These are phyloP conservation scores for Ceratobasidium sp. DNA, from an alignment of 1,284 basidiomycete species.

Conservation along the genomic window DNA sequence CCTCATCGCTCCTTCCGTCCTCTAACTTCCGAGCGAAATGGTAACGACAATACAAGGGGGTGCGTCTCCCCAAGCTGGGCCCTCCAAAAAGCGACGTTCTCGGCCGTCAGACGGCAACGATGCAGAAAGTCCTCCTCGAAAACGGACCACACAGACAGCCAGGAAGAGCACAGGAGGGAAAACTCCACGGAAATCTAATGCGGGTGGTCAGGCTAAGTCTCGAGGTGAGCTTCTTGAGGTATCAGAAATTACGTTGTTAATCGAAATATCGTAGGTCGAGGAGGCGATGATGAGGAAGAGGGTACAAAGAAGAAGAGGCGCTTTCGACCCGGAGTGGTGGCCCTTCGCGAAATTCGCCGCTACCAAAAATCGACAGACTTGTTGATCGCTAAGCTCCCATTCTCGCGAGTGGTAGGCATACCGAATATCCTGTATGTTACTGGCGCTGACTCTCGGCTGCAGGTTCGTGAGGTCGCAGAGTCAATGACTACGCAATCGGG, in stretches of 20 bases:
- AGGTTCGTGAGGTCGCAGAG: constrained; percentile 93
- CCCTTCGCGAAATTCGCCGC: constrained; percentile 90
- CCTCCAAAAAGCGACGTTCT: constrained; percentile 26
- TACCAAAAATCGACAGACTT: constrained; percentile 95
- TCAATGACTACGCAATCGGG: constrained; percentile 86
- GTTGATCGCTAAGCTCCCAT: constrained; percentile 87
- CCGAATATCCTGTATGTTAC: constrained; percentile 40
- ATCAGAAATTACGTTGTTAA: background rate
- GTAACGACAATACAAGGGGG: constrained; percentile 29
- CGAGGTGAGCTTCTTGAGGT: constrained; percentile 13
- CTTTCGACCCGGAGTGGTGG: constrained; percentile 88
- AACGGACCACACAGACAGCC: constrained; percentile 64
- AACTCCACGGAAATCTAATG: constrained; percentile 56
- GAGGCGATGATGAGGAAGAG: constrained; percentile 53
- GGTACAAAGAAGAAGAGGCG: constrained; percentile 68
- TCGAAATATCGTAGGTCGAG: constrained; percentile 44
- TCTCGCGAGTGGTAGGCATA: constrained; percentile 85
- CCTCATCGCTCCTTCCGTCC: background rate
- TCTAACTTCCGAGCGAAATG: constrained; percentile 1
- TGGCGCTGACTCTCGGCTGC: constrained; percentile 16
- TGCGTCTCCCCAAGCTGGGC: constrained; percentile 22
- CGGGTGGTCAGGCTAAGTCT: constrained; percentile 32
- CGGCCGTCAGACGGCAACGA: constrained; percentile 65
- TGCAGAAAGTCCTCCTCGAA: constrained; percentile 21
- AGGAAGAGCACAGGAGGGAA: constrained; percentile 80